Evolutionary conservation across 441 rosid genomes (phyloP).

Genomic region (Erodium chrysanthum): DNA sequence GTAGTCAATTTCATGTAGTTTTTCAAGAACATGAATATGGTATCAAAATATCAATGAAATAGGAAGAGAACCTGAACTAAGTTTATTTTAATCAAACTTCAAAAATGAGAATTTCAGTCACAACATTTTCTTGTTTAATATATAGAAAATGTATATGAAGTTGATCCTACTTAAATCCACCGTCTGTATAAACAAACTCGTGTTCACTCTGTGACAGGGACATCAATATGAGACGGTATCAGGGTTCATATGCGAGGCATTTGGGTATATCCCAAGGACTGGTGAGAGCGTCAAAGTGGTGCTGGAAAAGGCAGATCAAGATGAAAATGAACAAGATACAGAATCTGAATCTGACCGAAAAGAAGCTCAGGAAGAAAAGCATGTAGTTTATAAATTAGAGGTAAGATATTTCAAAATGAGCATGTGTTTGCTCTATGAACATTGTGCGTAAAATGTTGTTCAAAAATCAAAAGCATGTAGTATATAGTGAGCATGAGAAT

Average conservation of each 20-base stretch:
- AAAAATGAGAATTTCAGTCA: too few species aligned
- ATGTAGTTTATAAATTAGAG: constrained; percentile 78
- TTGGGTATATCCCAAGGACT: constrained; percentile 95
- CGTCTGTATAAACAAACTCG: not conserved
- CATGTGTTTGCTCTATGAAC: too few species aligned
- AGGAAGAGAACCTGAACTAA: too few species aligned
- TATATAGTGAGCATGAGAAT: too few species aligned
- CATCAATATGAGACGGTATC: constrained; percentile 98
- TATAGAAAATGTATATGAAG: too few species aligned
- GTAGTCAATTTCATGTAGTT: too few species aligned
- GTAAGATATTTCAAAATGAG: constrained; percentile 25
- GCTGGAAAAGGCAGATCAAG: constrained; percentile 68
- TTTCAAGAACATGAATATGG: too few species aligned
- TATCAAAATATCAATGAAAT: too few species aligned
- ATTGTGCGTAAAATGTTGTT: not conserved
- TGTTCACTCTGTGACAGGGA: constrained; percentile 37
- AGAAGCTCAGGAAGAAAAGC: constrained; percentile 48
- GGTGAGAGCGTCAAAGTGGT: constrained; percentile 79
- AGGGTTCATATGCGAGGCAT: constrained; percentile 89
- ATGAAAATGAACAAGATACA: constrained; percentile 45
- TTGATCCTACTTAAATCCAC: too few species aligned
- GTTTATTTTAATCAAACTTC: too few species aligned
- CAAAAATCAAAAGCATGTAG: too few species aligned
- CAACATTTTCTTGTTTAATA: too few species aligned
- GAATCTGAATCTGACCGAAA: constrained; percentile 62